phyloP scores from a whole-genome alignment of 2,329 filamentous ascomycete genomes.

The Parafenestella ontariensis region DNA sequence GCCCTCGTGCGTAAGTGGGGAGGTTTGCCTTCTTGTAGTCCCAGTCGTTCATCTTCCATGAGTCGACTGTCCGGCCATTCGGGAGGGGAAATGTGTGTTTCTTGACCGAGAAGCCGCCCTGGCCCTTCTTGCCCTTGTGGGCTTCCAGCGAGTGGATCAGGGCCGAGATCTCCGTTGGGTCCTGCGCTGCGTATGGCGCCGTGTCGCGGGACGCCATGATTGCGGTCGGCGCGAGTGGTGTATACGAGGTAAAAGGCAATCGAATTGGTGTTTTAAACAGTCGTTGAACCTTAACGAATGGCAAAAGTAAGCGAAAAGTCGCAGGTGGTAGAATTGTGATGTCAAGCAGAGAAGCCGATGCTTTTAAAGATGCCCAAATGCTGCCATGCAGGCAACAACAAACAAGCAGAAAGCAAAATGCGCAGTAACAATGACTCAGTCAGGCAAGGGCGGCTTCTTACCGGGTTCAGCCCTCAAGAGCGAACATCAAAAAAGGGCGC shows the following conservation, averaged over 20 bases:
- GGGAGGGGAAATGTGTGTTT: constrained; percentile 79
- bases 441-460: constrained; percentile 24
- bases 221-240: constrained; percentile 17
- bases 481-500: constrained; percentile 14
- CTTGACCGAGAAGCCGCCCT: constrained; percentile 72
- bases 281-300: constrained; percentile 16
- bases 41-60: constrained; percentile 93
- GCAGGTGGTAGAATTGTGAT: constrained; percentile 8
- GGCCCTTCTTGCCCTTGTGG: constrained; percentile 55
- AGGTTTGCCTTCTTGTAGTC: constrained; percentile 90
- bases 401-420: constrained; percentile 1
- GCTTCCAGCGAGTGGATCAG: constrained; percentile 71
- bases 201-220: constrained; percentile 61
- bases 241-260: neutral
- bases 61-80: constrained; percentile 75
- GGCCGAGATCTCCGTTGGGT: constrained; percentile 69
- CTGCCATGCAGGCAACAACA: constrained; percentile 27
- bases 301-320: constrained; percentile 21
- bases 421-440: constrained; percentile 17
- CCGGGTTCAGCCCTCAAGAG: neutral
- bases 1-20: constrained; percentile 89
- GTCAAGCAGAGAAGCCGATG: constrained; percentile 21
- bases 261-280: neutral
- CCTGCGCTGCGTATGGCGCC: constrained; percentile 72
- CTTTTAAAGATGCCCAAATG: constrained; percentile 19